Conservation (phyloP, 1,284 basidiomycete genomes). For the Macrocybe sp. region DNA sequence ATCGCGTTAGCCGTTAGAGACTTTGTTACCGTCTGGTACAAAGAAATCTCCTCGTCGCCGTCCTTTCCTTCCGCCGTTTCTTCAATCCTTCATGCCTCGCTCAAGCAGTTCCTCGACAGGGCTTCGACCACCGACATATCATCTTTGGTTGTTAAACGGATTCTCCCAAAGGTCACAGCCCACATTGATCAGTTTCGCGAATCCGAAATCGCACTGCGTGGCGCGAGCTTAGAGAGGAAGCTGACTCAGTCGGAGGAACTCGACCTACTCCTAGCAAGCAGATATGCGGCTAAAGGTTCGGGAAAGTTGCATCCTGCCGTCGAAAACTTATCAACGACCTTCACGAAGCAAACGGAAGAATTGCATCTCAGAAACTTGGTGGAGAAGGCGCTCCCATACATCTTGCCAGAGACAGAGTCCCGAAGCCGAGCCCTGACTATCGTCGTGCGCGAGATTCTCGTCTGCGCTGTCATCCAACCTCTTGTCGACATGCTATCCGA, state of each 20-base stretch:
- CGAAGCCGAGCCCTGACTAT: constrained; percentile 68
- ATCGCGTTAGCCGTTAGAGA: constrained; percentile 76
- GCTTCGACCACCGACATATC: constrained; percentile 67
- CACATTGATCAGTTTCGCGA: constrained; percentile 91
- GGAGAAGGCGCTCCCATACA: constrained; percentile 61
- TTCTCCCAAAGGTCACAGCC: constrained; percentile 82
- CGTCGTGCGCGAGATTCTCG: constrained; percentile 78
- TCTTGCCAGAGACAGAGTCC: constrained; percentile 76
- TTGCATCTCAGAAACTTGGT: constrained; percentile 73
- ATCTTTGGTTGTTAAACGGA: constrained; percentile 73
- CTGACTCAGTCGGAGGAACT: constrained; percentile 84
- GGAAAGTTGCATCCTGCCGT: constrained; percentile 74
- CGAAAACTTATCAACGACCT: constrained; percentile 80
- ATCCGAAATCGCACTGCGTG: constrained; percentile 80
- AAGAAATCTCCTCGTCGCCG: constrained; percentile 75
- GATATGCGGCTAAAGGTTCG: constrained; percentile 61
- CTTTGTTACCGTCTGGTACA: constrained; percentile 86
- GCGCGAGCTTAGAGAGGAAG: constrained; percentile 69
- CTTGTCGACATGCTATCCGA: constrained; percentile 91
- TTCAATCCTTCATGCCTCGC: constrained; percentile 61
- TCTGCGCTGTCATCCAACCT: constrained; percentile 80
- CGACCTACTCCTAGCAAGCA: constrained; percentile 77
- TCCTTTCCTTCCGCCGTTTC: constrained; percentile 88
- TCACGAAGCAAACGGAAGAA: constrained; percentile 88
- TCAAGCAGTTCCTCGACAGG: constrained; percentile 54